Evolutionary conservation across 2,329 filamentous ascomycete genomes (phyloP).

Genomic region (Exophiala aquamarina): DNA sequence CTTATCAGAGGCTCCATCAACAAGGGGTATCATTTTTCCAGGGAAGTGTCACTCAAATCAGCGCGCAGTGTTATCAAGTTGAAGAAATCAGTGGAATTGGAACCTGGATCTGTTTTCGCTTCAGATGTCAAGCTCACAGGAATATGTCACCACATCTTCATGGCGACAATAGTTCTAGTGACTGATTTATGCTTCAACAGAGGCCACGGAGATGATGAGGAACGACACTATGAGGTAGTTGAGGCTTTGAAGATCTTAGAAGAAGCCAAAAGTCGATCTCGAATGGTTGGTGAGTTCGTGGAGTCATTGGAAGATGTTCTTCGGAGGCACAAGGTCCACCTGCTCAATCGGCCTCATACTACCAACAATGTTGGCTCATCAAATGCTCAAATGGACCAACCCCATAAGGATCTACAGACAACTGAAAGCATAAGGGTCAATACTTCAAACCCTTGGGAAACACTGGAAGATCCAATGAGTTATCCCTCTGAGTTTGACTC

Average conservation of each 20-base stretch:
- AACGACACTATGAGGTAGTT: constrained; percentile 37
- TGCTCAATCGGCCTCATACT: constrained; percentile 6
- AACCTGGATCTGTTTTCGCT: constrained; percentile 23
- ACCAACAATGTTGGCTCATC: not conserved
- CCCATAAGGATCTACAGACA: not conserved
- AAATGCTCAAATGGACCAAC: not conserved
- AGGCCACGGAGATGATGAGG: constrained; percentile 37
- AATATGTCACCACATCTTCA: constrained; percentile 41
- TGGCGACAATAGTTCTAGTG: constrained; percentile 40
- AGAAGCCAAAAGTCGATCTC: constrained; percentile 35
- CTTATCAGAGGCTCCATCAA: constrained; percentile 39
- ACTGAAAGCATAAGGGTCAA: no score
- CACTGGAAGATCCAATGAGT: constrained; percentile 13
- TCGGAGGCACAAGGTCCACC: constrained; percentile 31
- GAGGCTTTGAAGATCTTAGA: constrained; percentile 40
- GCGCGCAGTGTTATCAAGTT: constrained; percentile 40
- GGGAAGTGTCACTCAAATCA: constrained; percentile 38
- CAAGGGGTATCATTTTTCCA: constrained; percentile 38
- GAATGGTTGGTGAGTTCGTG: constrained; percentile 34
- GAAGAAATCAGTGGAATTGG: constrained; percentile 36
- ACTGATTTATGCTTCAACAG: constrained; percentile 44
- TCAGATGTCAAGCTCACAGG: constrained; percentile 28
- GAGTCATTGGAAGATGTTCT: constrained; percentile 40
- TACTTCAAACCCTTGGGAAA: not conserved
- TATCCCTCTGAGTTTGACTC: constrained; percentile 22